Conservation (phyloP, 495 filamentous ascomycete genomes). For the Recurvomyces mirabilis region DNA sequence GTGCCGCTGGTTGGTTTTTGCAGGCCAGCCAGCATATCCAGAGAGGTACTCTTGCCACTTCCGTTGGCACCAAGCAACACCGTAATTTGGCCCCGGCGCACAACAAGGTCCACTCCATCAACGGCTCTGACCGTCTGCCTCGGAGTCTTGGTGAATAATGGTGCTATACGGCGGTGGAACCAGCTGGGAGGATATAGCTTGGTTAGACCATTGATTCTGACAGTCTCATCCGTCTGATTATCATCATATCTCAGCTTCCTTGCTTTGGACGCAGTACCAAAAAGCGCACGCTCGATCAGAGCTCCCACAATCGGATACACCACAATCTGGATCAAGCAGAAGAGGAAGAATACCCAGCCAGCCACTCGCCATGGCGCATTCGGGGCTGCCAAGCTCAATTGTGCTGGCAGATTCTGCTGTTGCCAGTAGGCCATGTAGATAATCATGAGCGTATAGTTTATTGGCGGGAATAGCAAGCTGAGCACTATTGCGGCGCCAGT, state of each 20-base stretch:
- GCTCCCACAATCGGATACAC: conserved; percentile 60
- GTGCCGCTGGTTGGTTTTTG: conserved; percentile 57
- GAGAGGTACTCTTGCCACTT: conserved; percentile 74
- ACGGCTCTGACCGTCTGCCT: conserved; percentile 62
- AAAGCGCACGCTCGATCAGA: conserved; percentile 58
- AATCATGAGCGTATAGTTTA: conserved; percentile 33
- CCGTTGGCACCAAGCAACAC: conserved; percentile 79
- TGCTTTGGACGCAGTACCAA: conserved; percentile 57
- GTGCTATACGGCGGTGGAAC: conserved; percentile 36
- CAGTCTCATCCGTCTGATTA: conserved; percentile 21
- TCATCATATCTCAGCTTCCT: conserved; percentile 36
- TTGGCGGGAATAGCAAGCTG: conserved; percentile 30
- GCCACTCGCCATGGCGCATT: conserved; percentile 20
- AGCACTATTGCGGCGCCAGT: conserved; percentile 25
- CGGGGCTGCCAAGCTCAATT: conserved; percentile 27
- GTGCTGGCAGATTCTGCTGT: conserved; percentile 13
- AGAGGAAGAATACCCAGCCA: conserved; percentile 21
- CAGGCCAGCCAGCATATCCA: conserved; percentile 74
- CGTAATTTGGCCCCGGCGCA: conserved; percentile 64
- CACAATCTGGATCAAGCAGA: conserved; percentile 57
- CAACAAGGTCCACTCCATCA: conserved; percentile 50
- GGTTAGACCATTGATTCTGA: conserved; percentile 55
- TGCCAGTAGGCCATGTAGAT: conserved; percentile 31
- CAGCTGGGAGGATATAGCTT: conserved; percentile 62
- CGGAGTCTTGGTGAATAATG: conserved; percentile 40